These are phyloP conservation scores for Cryptococcus neoformans DNA, from an alignment of 1,284 basidiomycete genomes.

Conservation along the genomic window DNA sequence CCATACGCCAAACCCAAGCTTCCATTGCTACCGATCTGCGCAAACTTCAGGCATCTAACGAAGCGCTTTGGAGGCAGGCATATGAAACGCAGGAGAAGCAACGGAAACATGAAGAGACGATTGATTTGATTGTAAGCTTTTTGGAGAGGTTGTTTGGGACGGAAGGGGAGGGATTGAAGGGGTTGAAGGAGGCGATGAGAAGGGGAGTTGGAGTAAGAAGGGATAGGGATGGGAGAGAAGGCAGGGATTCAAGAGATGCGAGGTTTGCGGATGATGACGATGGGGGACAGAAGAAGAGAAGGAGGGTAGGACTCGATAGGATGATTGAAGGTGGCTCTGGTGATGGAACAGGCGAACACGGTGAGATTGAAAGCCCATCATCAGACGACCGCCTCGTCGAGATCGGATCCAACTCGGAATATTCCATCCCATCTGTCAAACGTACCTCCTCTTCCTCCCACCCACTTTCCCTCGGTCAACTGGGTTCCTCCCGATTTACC, in stretches of 20 bases:
- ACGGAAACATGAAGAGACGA: slow-evolving; percentile 94
- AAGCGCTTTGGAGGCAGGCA: slow-evolving; percentile 89
- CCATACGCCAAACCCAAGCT: slow-evolving; percentile 88
- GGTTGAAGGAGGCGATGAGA: slow-evolving; percentile 42
- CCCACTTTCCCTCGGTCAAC: too few species aligned
- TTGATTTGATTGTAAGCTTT: slow-evolving; percentile 92
- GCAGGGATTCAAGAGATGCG: slow-evolving; percentile 6
- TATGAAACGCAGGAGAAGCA: slow-evolving; percentile 73
- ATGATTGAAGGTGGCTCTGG: slow-evolving; percentile 42
- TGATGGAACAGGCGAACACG: slow-evolving; percentile 12
- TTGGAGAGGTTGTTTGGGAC: slow-evolving; percentile 86
- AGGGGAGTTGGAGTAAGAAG: slow-evolving; percentile 22
- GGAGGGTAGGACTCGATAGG: slow-evolving; percentile 37
- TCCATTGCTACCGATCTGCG: slow-evolving; percentile 83
- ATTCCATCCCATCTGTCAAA: slow-evolving; percentile 9
- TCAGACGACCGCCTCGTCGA: slow-evolving; percentile 23
- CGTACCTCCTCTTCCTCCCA: slow-evolving; percentile 4
- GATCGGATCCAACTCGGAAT: slow-evolving; percentile 15
- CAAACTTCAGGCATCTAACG: slow-evolving; percentile 82
- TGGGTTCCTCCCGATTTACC: slow-evolving; percentile 7
- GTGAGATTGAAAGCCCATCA: too few species aligned
- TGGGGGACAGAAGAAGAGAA: slow-evolving; percentile 29
- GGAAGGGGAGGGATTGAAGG: slow-evolving; percentile 45
- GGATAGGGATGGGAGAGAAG: slow-evolving; percentile 33
- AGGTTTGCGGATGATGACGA: slow-evolving; percentile 1